Evolutionary conservation across 495 filamentous ascomycete genomes (phyloP).

Genomic region (Podospora pseudoanserina): DNA sequence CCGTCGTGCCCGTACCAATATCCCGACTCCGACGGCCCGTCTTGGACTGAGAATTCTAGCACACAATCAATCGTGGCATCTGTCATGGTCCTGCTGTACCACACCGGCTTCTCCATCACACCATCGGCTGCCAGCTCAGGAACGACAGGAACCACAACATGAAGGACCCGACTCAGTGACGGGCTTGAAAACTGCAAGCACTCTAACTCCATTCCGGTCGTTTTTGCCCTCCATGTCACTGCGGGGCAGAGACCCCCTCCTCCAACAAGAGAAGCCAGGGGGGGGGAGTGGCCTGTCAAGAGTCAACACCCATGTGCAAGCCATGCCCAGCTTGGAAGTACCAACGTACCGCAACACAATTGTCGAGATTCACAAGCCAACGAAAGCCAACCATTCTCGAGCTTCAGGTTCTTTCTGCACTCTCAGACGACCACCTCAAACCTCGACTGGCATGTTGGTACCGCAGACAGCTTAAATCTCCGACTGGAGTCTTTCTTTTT

Average conservation of each 20-base stretch:
- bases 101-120: background rate
- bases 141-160: background rate
- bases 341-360: slow-evolving; percentile 11
- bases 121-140: background rate
- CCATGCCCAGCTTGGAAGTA: slow-evolving; percentile 15
- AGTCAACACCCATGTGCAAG: slow-evolving; percentile 15
- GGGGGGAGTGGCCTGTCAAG: slow-evolving; percentile 12
- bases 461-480: slow-evolving; percentile 7
- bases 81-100: background rate
- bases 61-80: background rate
- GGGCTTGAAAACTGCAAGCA: background rate
- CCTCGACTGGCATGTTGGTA: slow-evolving; percentile 1
- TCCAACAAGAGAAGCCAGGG: background rate
- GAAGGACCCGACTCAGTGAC: background rate
- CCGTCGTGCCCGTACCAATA: background rate
- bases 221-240: background rate
- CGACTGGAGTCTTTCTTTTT: background rate
- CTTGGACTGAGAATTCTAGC: background rate
- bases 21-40: background rate
- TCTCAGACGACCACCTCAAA: slow-evolving; percentile 2
- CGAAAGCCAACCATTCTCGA: slow-evolving; percentile 8
- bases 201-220: background rate
- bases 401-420: slow-evolving; percentile 18
- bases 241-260: slow-evolving; percentile 8
- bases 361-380: slow-evolving; percentile 4